Conservation (phyloP, 768 basidiomycete genomes). For the Lactarius evosmus region DNA sequence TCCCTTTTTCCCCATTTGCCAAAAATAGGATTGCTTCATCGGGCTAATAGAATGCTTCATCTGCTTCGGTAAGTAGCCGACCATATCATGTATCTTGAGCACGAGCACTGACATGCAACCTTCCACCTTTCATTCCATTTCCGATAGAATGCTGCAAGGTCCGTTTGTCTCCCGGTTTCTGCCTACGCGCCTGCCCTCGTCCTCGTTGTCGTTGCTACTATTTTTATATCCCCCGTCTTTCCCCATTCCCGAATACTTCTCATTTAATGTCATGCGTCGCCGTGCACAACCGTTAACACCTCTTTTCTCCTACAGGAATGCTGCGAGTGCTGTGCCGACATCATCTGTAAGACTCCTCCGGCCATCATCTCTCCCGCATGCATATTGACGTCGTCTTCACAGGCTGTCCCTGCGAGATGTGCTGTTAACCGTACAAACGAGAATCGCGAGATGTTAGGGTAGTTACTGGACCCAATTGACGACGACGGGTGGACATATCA, state of each 20-base stretch:
- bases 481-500: background rate
- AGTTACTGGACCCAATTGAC: no score
- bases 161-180: slow-evolving; percentile 21
- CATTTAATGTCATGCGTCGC: background rate
- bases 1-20: background rate
- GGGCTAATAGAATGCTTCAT: slow-evolving; percentile 62
- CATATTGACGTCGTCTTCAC: slow-evolving; percentile 11
- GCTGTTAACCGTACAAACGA: slow-evolving; percentile 44
- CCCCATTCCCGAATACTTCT: background rate
- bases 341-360: slow-evolving; percentile 54
- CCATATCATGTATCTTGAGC: no score
- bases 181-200: background rate
- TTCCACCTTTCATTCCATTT: background rate
- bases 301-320: slow-evolving; percentile 45
- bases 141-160: slow-evolving; percentile 69
- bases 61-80: slow-evolving; percentile 67
- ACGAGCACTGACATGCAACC: background rate
- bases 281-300: background rate
- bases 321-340: slow-evolving; percentile 68
- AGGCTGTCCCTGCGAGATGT: slow-evolving; percentile 83
- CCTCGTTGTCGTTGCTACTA: background rate
- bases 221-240: background rate
- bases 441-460: background rate
- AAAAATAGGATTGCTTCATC: slow-evolving; percentile 61
- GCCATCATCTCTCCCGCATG: background rate